Evolutionary conservation across 75 land plant genomes (phyloP).

Genomic region (Pinus tabuliformis): DNA sequence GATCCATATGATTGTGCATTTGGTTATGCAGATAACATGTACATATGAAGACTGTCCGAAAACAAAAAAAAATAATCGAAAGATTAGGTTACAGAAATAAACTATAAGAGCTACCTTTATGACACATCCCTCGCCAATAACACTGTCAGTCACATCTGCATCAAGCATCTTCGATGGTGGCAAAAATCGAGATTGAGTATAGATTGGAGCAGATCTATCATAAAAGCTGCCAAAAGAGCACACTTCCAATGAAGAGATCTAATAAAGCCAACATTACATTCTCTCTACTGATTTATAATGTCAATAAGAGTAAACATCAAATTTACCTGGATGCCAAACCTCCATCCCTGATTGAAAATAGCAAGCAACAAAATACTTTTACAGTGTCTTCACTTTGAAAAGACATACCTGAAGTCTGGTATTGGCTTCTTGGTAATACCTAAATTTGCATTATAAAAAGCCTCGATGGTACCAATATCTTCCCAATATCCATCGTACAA

Average conservation of each 20-base stretch:
- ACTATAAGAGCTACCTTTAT: conserved; percentile 61
- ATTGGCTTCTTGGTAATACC: conserved; percentile 98
- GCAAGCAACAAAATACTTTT: neutral
- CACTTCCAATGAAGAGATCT: neutral
- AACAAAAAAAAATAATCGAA: too few species aligned
- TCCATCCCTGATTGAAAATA: neutral
- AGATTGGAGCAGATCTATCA: conserved; percentile 97
- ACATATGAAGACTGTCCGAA: too few species aligned
- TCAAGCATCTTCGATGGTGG: conserved; percentile 99
- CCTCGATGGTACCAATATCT: conserved; percentile 99
- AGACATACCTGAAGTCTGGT: conserved; percentile 91
- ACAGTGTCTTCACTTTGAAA: neutral
- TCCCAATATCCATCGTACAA: conserved; percentile 99
- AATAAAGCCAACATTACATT: neutral
- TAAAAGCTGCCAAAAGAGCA: conserved; percentile 70
- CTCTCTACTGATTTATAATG: neutral
- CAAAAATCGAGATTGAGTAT: conserved; percentile 96
- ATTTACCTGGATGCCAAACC: neutral
- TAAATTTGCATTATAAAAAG: conserved; percentile 97
- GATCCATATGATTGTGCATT: too few species aligned
- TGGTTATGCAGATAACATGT: too few species aligned
- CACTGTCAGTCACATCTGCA: conserved; percentile 98
- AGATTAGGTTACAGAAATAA: too few species aligned
- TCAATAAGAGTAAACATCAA: neutral
- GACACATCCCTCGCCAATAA: conserved; percentile 98